Base-by-base conservation (phyloP, 2,329 filamentous ascomycete species). In the Exophiala phaeomuriformis region DNA sequence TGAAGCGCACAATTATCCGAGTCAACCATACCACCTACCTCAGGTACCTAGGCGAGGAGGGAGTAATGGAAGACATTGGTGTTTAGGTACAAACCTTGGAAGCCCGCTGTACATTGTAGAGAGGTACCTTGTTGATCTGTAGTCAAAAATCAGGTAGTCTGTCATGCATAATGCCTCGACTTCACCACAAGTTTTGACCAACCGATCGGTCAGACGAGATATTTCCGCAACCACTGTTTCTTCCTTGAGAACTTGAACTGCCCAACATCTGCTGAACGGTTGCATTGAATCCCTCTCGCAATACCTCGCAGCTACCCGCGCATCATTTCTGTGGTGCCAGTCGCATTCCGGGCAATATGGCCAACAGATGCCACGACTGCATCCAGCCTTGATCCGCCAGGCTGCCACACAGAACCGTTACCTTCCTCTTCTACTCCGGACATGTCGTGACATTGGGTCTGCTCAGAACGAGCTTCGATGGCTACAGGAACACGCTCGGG, bases 391-490 rank as follows among this genome's bases (percentile, higher is more conserved):
- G n/a, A 64, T 75, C 41, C 59, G 65, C 49, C 63, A 64, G 48
- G 72, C 73, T 40, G 65, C 65, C 43, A 57, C 51, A 8, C 61
- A 68, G 43, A 62, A 70, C 37, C 62, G 61, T n/a, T 64, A 73
- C 27, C 65, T 76, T 2, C 65, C 71, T 4, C 55, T 68, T 3
- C 68, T 76, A 6, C 66, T 76, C 3, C 69, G 66, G 45, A 66
- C 72, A 63, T 75, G 73, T 49, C 72, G 73, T 31, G 67, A 73
- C 6, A 60, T 75, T 5, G 52, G 61, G 27, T 74, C 71, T 3
- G 73, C 73, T 12, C 67, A 64, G 31, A 75, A 73, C 63, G 74
- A 76, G 61, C 64, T 76, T 3, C 71, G 72, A 29, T 76, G 74
- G 74, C 65, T 76, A 19, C 65, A 64, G 39, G 71, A 75, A 55